A percentile compares a stretch with the other conserved stretches of the same genome.
Evolutionary conservation across 2,329 filamentous ascomycete genomes (phyloP).

Genomic region (Neonectria neomacrospora): DNA sequence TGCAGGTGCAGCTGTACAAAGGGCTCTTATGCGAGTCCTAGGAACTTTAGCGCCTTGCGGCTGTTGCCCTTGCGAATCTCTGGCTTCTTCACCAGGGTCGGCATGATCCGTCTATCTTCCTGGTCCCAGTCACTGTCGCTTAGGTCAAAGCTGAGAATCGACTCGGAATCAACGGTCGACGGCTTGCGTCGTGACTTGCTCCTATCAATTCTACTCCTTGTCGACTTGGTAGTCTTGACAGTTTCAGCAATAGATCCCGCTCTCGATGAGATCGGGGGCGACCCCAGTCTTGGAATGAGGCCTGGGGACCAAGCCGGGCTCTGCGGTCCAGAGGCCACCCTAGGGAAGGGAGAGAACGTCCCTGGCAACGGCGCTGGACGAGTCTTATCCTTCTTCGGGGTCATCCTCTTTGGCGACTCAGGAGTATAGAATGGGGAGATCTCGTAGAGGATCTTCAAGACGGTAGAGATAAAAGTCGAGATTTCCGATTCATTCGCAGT

Average conservation of each 20-base stretch:
- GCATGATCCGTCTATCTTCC: constrained; percentile 65
- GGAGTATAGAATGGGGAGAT: constrained; percentile 56
- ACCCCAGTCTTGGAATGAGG: constrained; percentile 20
- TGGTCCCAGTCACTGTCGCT: constrained; percentile 57
- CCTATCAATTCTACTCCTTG: constrained; percentile 45
- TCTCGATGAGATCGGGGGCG: constrained; percentile 33
- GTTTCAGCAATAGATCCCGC: constrained; percentile 51
- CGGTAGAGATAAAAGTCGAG: constrained; percentile 62
- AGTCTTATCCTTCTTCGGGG: constrained; percentile 33
- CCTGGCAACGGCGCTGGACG: constrained; percentile 46
- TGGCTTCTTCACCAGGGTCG: constrained; percentile 55
- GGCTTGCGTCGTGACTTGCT: constrained; percentile 43
- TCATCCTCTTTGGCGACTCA: constrained; percentile 44
- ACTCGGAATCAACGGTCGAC: constrained; percentile 43
- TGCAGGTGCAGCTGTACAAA: not conserved
- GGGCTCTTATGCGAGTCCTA: constrained; percentile 56
- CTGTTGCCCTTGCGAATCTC: constrained; percentile 54
- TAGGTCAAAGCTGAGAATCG: constrained; percentile 51
- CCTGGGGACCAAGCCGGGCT: constrained; percentile 39
- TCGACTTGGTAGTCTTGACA: constrained; percentile 43
- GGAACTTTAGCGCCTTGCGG: constrained; percentile 65
- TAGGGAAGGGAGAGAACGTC: constrained; percentile 48
- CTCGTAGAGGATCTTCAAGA: constrained; percentile 57
- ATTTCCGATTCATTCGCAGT: constrained; percentile 66
- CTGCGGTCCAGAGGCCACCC: constrained; percentile 34